A percentile compares a stretch with the other conserved stretches of the same genome.
Conservation (phyloP, 2,329 filamentous ascomycete genomes). For the Claviceps sp. region DNA sequence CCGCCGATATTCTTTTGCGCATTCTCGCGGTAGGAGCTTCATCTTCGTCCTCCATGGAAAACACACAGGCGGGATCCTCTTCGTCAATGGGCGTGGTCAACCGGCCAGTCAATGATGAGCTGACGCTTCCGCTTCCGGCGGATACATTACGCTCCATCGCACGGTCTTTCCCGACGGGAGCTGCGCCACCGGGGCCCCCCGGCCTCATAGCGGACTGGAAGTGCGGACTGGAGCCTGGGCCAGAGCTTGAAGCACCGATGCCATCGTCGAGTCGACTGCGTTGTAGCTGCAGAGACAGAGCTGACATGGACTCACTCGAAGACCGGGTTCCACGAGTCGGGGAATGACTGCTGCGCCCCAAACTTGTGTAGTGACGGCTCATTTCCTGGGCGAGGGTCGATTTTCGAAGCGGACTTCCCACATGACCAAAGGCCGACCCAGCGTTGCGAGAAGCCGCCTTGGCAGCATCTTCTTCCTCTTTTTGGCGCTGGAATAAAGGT, state of each 20-base stretch:
- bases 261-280: conserved; percentile 39
- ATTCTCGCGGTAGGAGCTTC: conserved; percentile 33
- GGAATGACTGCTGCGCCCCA: conserved; percentile 26
- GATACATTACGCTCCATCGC: conserved; percentile 44
- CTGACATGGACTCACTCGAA: conserved; percentile 40
- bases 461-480: conserved; percentile 40
- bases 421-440: conserved; percentile 49
- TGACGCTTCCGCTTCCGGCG: conserved; percentile 42
- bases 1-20: conserved; percentile 35
- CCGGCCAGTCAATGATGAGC: conserved; percentile 38
- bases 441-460: conserved; percentile 20
- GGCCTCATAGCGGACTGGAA: conserved; percentile 35
- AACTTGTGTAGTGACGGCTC: conserved; percentile 20
- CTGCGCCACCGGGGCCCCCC: conserved; percentile 21
- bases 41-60: conserved; percentile 51
- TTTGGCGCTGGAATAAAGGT: conserved; percentile 44
- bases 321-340: conserved; percentile 21
- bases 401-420: conserved; percentile 51
- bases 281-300: conserved; percentile 48
- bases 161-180: conserved; percentile 28
- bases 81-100: conserved; percentile 54
- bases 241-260: conserved; percentile 12
- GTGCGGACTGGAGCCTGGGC: conserved; percentile 30
- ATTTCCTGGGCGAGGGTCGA: conserved; percentile 45
- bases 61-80: conserved; percentile 50